Base-by-base conservation (phyloP, 768 basidiomycete species). In the Nidula microcarpa region DNA sequence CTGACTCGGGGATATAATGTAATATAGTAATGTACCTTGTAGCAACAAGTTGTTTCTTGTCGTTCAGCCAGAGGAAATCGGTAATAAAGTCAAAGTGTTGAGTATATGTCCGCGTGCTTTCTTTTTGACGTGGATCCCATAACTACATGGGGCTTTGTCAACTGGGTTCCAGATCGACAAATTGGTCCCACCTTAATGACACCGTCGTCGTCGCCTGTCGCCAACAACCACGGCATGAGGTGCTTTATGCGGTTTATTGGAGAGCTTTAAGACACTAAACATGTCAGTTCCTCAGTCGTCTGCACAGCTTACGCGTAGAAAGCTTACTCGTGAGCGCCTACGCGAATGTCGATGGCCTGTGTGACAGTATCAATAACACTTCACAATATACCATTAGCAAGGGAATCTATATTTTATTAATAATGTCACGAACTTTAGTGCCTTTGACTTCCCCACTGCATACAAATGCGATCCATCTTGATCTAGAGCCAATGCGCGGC, bases 11-110 rank as follows among this genome's bases (percentile, higher is more conserved):
- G 23, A 30, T 30, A 30, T 30, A 30, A 30, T 30, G 4, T 30
- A 30, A 30, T 4, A 30, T 11, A 7, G 4, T 33, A 43, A 33
- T 14, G 13, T 36, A 33, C 94, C 94, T 96, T 4, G 94, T 94
- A 33, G 89, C 80, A 16, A 98, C 80, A 13, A 94, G 77, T 53
- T 93, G 91, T 57, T 83, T 87, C 70, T 89, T 91, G 68, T 90
- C 89, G 36, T 81, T 81, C 52, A 94, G 67, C 84, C 89, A 97
- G 37, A 90, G 70, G 68, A 97, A 94, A 66, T 94, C 94, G 36
- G 92, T 89, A 52, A 97, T 94, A 64, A 93, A 97, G 70, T 97
- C 94, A 65, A 88, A 94, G 62, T 98, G 95, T 48, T 97, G 95
- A 33, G 73, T 82, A 64, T 93, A 94, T 16, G 77, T 73, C 35